Conservation (phyloP, 176 grass and related monocot species). For the Areca catechu region DNA sequence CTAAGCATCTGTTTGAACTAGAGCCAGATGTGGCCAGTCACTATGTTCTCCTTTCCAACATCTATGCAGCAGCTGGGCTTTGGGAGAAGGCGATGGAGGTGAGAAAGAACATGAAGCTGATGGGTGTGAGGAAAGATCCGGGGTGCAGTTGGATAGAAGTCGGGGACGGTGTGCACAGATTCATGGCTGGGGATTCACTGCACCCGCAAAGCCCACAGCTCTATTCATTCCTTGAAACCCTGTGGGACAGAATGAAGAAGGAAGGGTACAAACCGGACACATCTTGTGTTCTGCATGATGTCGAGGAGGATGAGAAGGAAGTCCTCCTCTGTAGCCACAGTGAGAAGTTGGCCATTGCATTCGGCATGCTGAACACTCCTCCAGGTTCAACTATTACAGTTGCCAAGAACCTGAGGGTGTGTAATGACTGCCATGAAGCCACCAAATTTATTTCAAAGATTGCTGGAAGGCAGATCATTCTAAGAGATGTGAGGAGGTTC, state of each 20-base stretch:
- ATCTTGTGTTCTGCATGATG: slow-evolving; percentile 72
- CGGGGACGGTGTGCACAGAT: slow-evolving; percentile 47
- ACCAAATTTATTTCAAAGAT: slow-evolving; percentile 81
- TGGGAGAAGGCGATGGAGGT: slow-evolving; percentile 52
- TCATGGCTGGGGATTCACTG: slow-evolving; percentile 58
- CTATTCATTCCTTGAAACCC: slow-evolving; percentile 41
- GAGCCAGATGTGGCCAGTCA: slow-evolving; percentile 79
- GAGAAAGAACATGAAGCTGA: slow-evolving; percentile 45
- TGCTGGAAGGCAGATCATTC: slow-evolving; percentile 56
- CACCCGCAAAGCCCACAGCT: slow-evolving; percentile 60
- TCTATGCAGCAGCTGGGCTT: slow-evolving; percentile 55
- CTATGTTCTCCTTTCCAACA: slow-evolving; percentile 90
- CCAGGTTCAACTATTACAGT: slow-evolving; percentile 56
- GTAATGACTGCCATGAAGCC: slow-evolving; percentile 87
- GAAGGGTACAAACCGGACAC: slow-evolving; percentile 68
- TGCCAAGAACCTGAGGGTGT: slow-evolving; percentile 91
- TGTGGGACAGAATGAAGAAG: slow-evolving; percentile 72
- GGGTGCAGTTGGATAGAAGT: slow-evolving; percentile 87
- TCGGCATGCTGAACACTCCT: slow-evolving; percentile 51
- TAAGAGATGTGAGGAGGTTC: slow-evolving; percentile 69
- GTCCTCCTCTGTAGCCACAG: slow-evolving; percentile 59
- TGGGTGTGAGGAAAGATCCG: slow-evolving; percentile 63
- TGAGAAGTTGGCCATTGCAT: slow-evolving; percentile 90
- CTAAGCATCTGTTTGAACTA: slow-evolving; percentile 59
- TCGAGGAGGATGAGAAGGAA: slow-evolving; percentile 56